Conservation (phyloP, 805 yeast genomes). For the Suhomyces sp. region DNA sequence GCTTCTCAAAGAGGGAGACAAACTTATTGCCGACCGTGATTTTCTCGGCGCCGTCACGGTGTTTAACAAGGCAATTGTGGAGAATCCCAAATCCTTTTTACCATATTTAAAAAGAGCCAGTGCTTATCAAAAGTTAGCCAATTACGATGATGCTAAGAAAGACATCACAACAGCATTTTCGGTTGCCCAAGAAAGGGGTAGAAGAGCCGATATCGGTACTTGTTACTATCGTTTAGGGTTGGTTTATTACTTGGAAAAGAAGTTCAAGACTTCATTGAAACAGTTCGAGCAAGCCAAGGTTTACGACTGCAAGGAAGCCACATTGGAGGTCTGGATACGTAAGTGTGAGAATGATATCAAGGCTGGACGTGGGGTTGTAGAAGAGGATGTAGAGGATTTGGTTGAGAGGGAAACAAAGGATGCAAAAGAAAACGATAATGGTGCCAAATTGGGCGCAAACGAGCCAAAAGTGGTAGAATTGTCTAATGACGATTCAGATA, state of each 20-base stretch:
- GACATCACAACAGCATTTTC: constrained; percentile 46
- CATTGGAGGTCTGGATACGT: constrained; percentile 48
- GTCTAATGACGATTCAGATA: too few relatives aligned
- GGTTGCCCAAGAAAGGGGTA: constrained; percentile 47
- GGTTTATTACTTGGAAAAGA: constrained; percentile 43
- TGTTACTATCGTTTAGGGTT: constrained; percentile 52
- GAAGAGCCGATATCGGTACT: constrained; percentile 44
- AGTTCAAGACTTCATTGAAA: constrained; percentile 39
- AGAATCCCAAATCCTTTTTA: constrained; percentile 44
- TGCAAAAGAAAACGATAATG: not conserved
- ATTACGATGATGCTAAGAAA: constrained; percentile 48
- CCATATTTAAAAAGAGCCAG: constrained; percentile 52
- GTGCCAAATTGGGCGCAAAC: not conserved
- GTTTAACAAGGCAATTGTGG: constrained; percentile 40
- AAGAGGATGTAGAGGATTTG: constrained; percentile 5
- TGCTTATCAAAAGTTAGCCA: constrained; percentile 46
- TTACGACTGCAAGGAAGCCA: constrained; percentile 44
- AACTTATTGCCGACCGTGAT: constrained; percentile 30
- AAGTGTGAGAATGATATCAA: constrained; percentile 35
- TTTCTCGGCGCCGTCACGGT: constrained; percentile 44
- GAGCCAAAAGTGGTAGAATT: too few relatives aligned
- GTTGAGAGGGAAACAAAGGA: constrained; percentile 2
- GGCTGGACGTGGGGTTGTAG: constrained; percentile 17
- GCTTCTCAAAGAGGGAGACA: constrained; percentile 35
- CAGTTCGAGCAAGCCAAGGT: constrained; percentile 44